A percentile compares a stretch with the other conserved stretches of the same genome.
Evolutionary conservation across 177 flowering plant species (phyloP).

Genomic region (Tripterygium wilfordii): DNA sequence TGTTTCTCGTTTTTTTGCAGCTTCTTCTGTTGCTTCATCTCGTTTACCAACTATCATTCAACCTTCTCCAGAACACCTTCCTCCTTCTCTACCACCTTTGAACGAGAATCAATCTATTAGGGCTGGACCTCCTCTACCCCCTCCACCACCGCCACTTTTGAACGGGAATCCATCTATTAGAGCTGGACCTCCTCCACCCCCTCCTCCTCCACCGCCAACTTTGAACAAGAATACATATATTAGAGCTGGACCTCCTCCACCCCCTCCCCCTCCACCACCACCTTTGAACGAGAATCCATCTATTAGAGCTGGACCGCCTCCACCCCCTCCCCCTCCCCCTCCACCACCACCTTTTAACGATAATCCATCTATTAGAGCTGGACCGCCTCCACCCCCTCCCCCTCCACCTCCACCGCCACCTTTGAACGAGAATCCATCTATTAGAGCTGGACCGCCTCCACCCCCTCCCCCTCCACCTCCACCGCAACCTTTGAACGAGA

Average conservation of each 20-base stretch:
- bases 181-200: slow-evolving; percentile 19
- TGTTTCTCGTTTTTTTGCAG: too few species aligned
- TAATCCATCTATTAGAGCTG: slow-evolving; percentile 2
- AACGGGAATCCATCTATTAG: slow-evolving; percentile 13
- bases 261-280: slow-evolving; percentile 15
- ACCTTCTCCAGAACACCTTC: slow-evolving; percentile 15
- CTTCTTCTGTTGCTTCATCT: background rate
- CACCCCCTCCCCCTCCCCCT: slow-evolving; percentile 19
- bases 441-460: slow-evolving; percentile 17
- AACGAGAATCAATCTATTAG: slow-evolving; percentile 3
- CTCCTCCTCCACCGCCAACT: slow-evolving; percentile 5
- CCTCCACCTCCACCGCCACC: slow-evolving; percentile 27
- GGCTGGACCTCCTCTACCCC: slow-evolving; percentile 1
- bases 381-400: slow-evolving; percentile 9
- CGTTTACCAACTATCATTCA: background rate
- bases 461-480: slow-evolving; percentile 21
- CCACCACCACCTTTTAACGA: slow-evolving; percentile 7
- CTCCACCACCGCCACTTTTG: slow-evolving; percentile 17
- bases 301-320: slow-evolving; percentile 13
- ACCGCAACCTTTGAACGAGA: slow-evolving; percentile 2
- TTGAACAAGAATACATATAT: slow-evolving; percentile 2
- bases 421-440: slow-evolving; percentile 16
- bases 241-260: slow-evolving; percentile 18
- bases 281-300: slow-evolving; percentile 14
- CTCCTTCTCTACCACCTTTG: slow-evolving; percentile 5